Evolutionary conservation across 805 yeast genomes (phyloP).

Genomic region (Metschnikowia similis): DNA sequence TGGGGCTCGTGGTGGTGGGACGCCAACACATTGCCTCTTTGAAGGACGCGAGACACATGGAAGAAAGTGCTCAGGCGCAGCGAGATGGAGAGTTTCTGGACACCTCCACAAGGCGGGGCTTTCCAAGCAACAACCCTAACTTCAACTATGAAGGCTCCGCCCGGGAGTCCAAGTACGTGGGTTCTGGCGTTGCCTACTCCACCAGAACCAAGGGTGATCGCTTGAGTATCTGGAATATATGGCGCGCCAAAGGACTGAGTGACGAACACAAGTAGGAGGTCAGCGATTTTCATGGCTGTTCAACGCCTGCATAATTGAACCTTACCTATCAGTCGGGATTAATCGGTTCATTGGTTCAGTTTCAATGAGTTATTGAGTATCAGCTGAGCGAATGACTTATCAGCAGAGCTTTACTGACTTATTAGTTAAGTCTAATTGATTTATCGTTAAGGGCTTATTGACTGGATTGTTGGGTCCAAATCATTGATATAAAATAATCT

Average conservation of each 20-base stretch:
- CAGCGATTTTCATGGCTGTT: not conserved
- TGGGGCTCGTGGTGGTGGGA: constrained; percentile 30
- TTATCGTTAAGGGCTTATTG: no score
- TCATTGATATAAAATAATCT: not conserved
- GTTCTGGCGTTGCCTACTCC: constrained; percentile 57
- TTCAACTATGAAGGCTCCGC: constrained; percentile 29
- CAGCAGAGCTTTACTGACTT: no score
- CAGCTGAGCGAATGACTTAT: no score
- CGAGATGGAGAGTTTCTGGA: constrained; percentile 26
- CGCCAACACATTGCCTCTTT: constrained; percentile 32
- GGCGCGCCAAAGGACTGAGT: constrained; percentile 7
- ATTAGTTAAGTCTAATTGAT: no score
- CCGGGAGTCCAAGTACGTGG: constrained; percentile 64
- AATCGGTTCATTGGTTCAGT: no score
- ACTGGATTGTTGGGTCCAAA: not conserved
- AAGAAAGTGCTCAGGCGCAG: constrained; percentile 35
- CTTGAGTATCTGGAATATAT: constrained; percentile 27
- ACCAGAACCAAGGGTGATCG: constrained; percentile 58
- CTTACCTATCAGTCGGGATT: no score
- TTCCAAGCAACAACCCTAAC: constrained; percentile 38
- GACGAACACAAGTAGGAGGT: not conserved
- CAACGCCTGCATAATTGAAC: no score
- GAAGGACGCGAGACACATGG: constrained; percentile 32
- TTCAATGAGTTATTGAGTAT: no score
- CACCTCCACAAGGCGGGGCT: constrained; percentile 46